Evolutionary conservation across 495 filamentous ascomycete genomes (phyloP).

Genomic region (Chaetomium tenue): DNA sequence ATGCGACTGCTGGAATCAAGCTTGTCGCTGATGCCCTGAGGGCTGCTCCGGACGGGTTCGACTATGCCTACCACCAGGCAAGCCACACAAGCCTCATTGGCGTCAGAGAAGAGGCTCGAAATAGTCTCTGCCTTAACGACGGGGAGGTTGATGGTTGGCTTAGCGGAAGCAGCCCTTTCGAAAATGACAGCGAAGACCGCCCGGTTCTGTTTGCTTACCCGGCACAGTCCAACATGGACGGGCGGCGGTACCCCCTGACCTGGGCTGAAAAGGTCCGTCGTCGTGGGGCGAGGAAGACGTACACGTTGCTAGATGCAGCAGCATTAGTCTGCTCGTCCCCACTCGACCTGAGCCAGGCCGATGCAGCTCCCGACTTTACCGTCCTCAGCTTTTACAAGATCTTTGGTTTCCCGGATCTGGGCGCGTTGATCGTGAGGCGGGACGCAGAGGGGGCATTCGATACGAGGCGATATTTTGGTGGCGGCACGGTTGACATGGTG

Average conservation of each 20-base stretch:
- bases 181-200: constrained; percentile 13
- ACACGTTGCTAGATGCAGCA: constrained; percentile 88
- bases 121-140: constrained; percentile 67
- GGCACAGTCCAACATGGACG: constrained; percentile 92
- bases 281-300: constrained; percentile 40
- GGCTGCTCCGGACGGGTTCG: constrained; percentile 63
- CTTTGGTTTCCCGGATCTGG: constrained; percentile 91
- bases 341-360: constrained; percentile 63
- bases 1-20: constrained; percentile 89
- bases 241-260: constrained; percentile 66
- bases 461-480: constrained; percentile 78
- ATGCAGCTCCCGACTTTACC: constrained; percentile 75
- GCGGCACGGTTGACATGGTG: constrained; percentile 89
- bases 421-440: constrained; percentile 80
- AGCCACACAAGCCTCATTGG: constrained; percentile 89
- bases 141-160: constrained; percentile 70
- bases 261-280: constrained; percentile 66
- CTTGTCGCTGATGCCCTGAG: constrained; percentile 74
- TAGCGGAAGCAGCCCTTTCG: constrained; percentile 28
- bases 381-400: constrained; percentile 95
- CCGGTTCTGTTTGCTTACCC: constrained; percentile 75
- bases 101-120: constrained; percentile 65
- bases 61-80: constrained; percentile 80
- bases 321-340: constrained; percentile 74
- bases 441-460: constrained; percentile 60